Evolutionary conservation across 176 grass and related monocot species (phyloP), one percentile per base, ranked within the genome.

Genomic region (Musa beccarii): DNA sequence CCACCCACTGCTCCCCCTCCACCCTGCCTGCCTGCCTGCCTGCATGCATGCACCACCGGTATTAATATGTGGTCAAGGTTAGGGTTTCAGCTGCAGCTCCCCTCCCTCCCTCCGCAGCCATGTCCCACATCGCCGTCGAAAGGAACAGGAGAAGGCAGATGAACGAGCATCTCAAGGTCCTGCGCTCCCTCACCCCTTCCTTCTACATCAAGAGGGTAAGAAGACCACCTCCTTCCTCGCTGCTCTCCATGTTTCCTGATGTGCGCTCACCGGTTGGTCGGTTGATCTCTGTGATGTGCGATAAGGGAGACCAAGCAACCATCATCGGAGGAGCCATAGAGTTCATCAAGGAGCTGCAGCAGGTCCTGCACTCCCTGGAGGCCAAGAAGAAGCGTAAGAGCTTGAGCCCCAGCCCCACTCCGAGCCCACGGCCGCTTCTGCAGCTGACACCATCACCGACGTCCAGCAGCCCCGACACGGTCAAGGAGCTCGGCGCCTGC

Each of bases 111-210:
- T 57, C 15, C 53, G 25, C 66, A 7, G 29, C 68, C 53, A 89
- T 98, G 94, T 93, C 94, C 64, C 94, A 98, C 67, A 98, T 98
- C 78, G 89, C 94, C 20, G 94, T 98, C 52, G 94, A 98, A 84
- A 87, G 94, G 55, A 98, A 98, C 75, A 76, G 94, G 68, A 84
- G 94, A 54, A 80, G 90, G 49, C 93, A 97, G 84, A 93, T 97
- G 94, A 98, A 98, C 68, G 95, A 98, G 10, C 86, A 98, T 73
- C 88, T 98, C 43, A 98, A 98, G 81, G 90, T 98, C 71, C 90
- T 98, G 10, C 90, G 90, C 0, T 85, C 95, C 0, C 88, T 98
- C 11, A 98, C 95, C 1, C 95, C 95, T 1, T 79, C 71, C 9
- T 87, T 93, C 73, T 98, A 98, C 86, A 87, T 98, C 84, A 98